phyloP scores from a whole-genome alignment of 345 rosid genomes.

The Moricandia moricandioides region DNA sequence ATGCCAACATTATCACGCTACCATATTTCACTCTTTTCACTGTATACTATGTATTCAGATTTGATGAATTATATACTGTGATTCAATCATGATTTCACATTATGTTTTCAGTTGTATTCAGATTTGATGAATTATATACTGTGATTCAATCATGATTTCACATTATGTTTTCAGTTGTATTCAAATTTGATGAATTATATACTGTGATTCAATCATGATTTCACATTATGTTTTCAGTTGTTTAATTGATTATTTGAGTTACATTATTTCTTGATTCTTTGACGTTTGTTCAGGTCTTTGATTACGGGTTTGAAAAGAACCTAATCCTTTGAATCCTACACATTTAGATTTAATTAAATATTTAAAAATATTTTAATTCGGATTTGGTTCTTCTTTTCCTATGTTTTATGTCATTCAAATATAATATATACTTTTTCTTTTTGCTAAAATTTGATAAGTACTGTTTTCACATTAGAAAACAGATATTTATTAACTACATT shows the following conservation, averaged over 20 bases:
- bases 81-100: neutral
- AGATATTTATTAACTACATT: no score
- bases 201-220: neutral
- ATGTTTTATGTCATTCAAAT: no score
- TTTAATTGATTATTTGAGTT: neutral
- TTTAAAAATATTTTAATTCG: no score
- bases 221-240: neutral
- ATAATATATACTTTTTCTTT: no score
- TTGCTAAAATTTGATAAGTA: no score
- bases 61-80: neutral
- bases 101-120: neutral
- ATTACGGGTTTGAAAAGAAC: no score
- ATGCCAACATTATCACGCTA: neutral
- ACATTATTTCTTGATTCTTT: neutral
- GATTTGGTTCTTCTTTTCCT: no score
- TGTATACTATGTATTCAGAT: neutral
- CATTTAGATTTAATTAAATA: no score
- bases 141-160: neutral
- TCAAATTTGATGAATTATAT: neutral
- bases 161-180: neutral
- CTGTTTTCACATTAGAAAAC: no score
- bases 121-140: neutral
- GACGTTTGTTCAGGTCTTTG: no score
- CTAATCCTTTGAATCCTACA: no score
- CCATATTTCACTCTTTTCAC: neutral